Evolutionary conservation across 768 basidiomycete genomes (phyloP).

Genomic region (Agaricus subrufescens): DNA sequence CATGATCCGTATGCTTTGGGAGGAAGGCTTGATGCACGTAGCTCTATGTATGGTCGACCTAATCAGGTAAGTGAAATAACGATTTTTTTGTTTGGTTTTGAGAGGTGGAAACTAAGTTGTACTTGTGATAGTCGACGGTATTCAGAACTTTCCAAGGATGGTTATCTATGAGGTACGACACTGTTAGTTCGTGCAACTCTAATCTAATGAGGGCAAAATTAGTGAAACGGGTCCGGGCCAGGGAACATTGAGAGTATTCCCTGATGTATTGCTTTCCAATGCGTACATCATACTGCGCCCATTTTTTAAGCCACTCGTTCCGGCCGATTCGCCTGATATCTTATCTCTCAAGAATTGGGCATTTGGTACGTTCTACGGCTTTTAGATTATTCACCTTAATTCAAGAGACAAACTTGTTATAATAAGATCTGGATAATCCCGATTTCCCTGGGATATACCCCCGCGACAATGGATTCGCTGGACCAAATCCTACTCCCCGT

Average conservation of each 20-base stretch:
- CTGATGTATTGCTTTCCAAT: constrained; percentile 60
- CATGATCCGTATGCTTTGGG: constrained; percentile 67
- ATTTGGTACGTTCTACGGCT: constrained; percentile 30
- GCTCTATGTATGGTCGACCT: constrained; percentile 56
- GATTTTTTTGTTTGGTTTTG: neutral
- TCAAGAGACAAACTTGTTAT: neutral
- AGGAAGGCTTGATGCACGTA: constrained; percentile 54
- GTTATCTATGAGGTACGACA: constrained; percentile 56
- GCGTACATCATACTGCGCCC: constrained; percentile 72
- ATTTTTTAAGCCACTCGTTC: constrained; percentile 58
- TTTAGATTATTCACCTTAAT: neutral
- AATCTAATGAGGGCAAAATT: neutral
- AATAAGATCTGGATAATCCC: constrained; percentile 38
- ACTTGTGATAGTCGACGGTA: constrained; percentile 33
- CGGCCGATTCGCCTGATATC: constrained; percentile 34
- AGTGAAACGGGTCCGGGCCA: constrained; percentile 65
- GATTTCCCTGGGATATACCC: constrained; percentile 51
- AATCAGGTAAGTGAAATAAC: constrained; percentile 33
- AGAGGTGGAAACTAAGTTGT: too few species aligned
- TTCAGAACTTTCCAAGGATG: constrained; percentile 76
- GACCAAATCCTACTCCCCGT: constrained; percentile 45
- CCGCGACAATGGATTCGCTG: constrained; percentile 31
- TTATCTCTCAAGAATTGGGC: constrained; percentile 50
- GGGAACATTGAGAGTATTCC: constrained; percentile 68
- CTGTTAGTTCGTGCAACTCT: neutral